Evolutionary conservation across 139 green algal species (phyloP), one percentile per base, ranked within the genome.

Genomic region (Haematococcus lacustris): DNA sequence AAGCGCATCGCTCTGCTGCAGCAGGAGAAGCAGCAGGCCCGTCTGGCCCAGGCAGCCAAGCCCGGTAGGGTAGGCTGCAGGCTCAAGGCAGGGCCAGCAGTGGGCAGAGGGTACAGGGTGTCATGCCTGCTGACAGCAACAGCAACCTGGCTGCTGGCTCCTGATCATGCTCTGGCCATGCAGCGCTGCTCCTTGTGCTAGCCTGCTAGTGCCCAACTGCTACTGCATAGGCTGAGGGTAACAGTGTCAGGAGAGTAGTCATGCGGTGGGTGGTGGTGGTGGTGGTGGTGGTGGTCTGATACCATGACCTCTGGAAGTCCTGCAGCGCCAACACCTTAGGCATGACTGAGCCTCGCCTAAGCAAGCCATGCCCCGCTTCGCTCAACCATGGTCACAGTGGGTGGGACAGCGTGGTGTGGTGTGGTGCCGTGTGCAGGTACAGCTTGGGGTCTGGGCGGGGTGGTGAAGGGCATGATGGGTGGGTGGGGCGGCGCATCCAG

Each of bases 371-470:
- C 17, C 59, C 59, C 13, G 26, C 17, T 66, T 32, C n/a, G 26
- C 9, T 70, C 47, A 57, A 21, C 13, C 47, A 57, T 57, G 47
- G 47, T 28, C 47, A 57, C 21, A 21, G 21, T 57, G 47, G 13
- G 47, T 21, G 47, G 13, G 13, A 13, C 21, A 57, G 13, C 47
- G 21, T 57, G 47, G 13, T 57, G 47, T 21, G 13, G 21, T 57
- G 47, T 21, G 47, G 13, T 13, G 13, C 47, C 13, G 13, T 57
- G 47, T 21, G 13, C 21, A 21, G 28, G 32, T 66, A 26, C 43
- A 47, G 61, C 90, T 26, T 60, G 89, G 33, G 73, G 86, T 41
- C 74, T 92, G 39, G 69, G 72, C 2, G 78, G 79, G 3, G 71
- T 90, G 50, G 72, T 86, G 66, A 68, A 75, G 13, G 59, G 37